Evolutionary conservation across 2,329 filamentous ascomycete genomes (phyloP), one percentile per base, ranked within the genome.

Genomic region (Penicillium fuscoglaucum): DNA sequence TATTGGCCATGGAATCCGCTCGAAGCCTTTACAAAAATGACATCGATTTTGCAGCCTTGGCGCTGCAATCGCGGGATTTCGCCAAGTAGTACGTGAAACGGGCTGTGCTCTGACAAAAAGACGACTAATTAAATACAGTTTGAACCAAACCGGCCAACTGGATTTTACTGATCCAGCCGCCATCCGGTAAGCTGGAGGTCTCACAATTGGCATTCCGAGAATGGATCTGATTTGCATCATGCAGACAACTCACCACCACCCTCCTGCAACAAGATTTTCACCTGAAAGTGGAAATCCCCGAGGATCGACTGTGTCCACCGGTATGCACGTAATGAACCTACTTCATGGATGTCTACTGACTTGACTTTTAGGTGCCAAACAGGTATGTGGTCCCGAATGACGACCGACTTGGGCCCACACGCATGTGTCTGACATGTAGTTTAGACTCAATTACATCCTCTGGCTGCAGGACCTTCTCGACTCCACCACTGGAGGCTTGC

Each of bases 391-490:
- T 63, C 33, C n/a, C 17, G 21, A 21, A 33, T 44, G 37, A 43
- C 51, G 24, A 47, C 17, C 51, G 24, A 47, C 17, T 43, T 47
- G 15, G 28, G 5, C 21, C 47, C 24, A 12, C 26, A n/a, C 58
- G 12, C 12, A 52, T 26, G 13, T 28, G 19, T 50, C 35, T 52
- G 19, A 50, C 66, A 69, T 29, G 66, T 52, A 28, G 8, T 0
- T 37, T 60, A 86, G 92, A 50, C 88, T 96, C 73, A 95, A 93
- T 70, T 99, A 99, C 72, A 85, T 98, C 21, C 79, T 93, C 9
- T 98, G 93, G 92, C 79, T 98, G 1, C 91, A 96, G 68, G 82
- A 83, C 3, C 83, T 99, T 0, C 72, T 98, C 7, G 91, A 96
- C 68, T 87, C 86, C 1, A 89, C 87, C 0, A 77, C 78, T 10